These are phyloP conservation scores for Grosmannia huntii DNA, from an alignment of 2,329 filamentous ascomycete genomes.

Conservation along the genomic window DNA sequence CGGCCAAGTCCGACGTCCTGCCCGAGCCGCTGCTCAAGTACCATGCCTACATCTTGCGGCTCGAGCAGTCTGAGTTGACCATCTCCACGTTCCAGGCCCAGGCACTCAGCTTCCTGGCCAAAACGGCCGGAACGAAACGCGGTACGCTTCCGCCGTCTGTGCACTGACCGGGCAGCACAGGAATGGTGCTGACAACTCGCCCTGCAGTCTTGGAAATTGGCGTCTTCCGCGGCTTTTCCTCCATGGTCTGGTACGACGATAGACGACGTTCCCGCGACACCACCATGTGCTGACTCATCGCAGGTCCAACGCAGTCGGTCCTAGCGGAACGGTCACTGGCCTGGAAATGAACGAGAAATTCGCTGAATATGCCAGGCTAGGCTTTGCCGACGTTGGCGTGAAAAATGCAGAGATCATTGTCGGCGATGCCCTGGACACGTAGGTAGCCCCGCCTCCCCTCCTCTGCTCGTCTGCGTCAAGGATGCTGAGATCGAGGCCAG, in stretches of 20 bases:
- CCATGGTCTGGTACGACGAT: constrained; percentile 26
- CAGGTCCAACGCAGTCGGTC: constrained; percentile 28
- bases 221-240: constrained; percentile 36
- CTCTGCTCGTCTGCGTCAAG: no score
- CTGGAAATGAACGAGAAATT: constrained; percentile 33
- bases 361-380: constrained; percentile 26
- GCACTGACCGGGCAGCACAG: neutral
- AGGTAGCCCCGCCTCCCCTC: no score
- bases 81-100: constrained; percentile 17
- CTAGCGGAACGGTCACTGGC: constrained; percentile 26
- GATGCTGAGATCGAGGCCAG: constrained; percentile 10
- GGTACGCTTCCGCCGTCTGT: constrained; percentile 3
- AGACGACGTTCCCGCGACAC: neutral
- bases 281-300: no score
- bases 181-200: neutral
- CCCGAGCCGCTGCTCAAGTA: constrained; percentile 29
- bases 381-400: constrained; percentile 25
- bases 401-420: constrained; percentile 33
- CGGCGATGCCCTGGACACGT: constrained; percentile 35
- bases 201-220: constrained; percentile 34
- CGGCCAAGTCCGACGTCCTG: constrained; percentile 26
- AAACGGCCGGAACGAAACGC: constrained; percentile 25
- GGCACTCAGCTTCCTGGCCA: constrained; percentile 24
- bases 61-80: constrained; percentile 12
- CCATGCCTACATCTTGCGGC: constrained; percentile 20